Conservation (phyloP, 2,329 filamentous ascomycete species). For the Sporothrix pallida region DNA sequence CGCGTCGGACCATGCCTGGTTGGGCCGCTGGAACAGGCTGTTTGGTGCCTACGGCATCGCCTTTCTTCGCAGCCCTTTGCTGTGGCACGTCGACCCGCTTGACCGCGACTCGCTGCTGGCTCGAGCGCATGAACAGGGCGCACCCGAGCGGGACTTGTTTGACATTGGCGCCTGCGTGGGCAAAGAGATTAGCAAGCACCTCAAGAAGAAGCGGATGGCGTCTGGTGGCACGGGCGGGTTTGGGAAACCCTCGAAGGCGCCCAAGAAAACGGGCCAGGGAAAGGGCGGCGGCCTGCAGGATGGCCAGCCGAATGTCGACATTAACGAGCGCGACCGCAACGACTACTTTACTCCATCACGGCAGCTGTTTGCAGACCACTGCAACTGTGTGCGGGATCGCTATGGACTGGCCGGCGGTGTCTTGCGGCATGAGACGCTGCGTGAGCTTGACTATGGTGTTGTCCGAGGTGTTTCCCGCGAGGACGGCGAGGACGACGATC, state of each 20-base stretch:
- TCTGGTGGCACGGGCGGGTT: neutral
- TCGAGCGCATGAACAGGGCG: slow-evolving; percentile 65
- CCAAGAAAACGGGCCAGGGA: slow-evolving; percentile 36
- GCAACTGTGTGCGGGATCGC: slow-evolving; percentile 59
- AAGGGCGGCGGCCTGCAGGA: slow-evolving; percentile 45
- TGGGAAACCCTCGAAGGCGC: no score
- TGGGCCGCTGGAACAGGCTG: slow-evolving; percentile 71
- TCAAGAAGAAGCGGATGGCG: slow-evolving; percentile 63
- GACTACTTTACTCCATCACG: slow-evolving; percentile 72
- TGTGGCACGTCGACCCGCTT: slow-evolving; percentile 78
- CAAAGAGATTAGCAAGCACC: slow-evolving; percentile 80
- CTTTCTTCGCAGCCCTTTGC: slow-evolving; percentile 78
- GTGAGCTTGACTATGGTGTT: slow-evolving; percentile 65
- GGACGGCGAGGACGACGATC: slow-evolving; percentile 53
- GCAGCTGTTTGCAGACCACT: slow-evolving; percentile 67
- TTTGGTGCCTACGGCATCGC: slow-evolving; percentile 73
- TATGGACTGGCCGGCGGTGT: slow-evolving; percentile 63
- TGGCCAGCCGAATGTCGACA: slow-evolving; percentile 51
- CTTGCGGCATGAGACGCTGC: slow-evolving; percentile 65
- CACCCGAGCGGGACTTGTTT: slow-evolving; percentile 64
- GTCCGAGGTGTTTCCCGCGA: slow-evolving; percentile 50
- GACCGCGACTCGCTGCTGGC: slow-evolving; percentile 76
- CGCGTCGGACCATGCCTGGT: slow-evolving; percentile 66
- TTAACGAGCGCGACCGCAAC: slow-evolving; percentile 70
- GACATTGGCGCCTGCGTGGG: slow-evolving; percentile 78